Conservation (phyloP, 2,329 filamentous ascomycete species). For the Achaetomium macrosporum region DNA sequence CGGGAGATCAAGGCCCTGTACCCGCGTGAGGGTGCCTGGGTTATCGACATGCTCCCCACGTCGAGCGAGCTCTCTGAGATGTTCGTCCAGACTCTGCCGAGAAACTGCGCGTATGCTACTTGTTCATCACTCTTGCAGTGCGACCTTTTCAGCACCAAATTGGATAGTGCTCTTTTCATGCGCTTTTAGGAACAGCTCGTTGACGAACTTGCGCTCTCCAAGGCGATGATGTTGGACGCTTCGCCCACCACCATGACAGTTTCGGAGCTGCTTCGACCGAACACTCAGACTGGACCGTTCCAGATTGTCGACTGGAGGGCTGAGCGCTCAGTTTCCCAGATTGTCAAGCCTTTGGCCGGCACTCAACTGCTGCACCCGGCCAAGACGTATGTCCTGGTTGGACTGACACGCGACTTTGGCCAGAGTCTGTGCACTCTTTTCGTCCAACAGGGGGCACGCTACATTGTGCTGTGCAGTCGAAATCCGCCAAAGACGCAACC, state of each 20-base stretch:
- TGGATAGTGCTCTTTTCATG: constrained; percentile 12
- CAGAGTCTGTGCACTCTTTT: constrained; percentile 39
- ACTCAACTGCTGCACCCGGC: constrained; percentile 27
- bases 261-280: constrained; percentile 23
- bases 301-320: constrained; percentile 36
- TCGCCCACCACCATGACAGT: constrained; percentile 21
- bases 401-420: constrained; percentile 40
- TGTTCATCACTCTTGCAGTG: constrained; percentile 14
- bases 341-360: constrained; percentile 24
- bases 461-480: constrained; percentile 38
- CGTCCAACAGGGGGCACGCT: constrained; percentile 32
- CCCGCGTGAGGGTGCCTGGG: constrained; percentile 16
- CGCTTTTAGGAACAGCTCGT: constrained; percentile 22
- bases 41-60: constrained; percentile 32
- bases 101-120: constrained; percentile 26
- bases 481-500: constrained; percentile 28
- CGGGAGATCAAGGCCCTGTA: constrained; percentile 29
- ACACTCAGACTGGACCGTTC: constrained; percentile 21
- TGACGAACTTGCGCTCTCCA: constrained; percentile 19
- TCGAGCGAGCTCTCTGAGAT: constrained; percentile 25
- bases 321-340: constrained; percentile 26
- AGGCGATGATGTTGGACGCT: background rate
- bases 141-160: constrained; percentile 1
- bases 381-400: constrained; percentile 37
- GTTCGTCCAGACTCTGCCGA: constrained; percentile 25